Base-by-base conservation (phyloP, 2,329 filamentous ascomycete species). In the Nemania diffusa region DNA sequence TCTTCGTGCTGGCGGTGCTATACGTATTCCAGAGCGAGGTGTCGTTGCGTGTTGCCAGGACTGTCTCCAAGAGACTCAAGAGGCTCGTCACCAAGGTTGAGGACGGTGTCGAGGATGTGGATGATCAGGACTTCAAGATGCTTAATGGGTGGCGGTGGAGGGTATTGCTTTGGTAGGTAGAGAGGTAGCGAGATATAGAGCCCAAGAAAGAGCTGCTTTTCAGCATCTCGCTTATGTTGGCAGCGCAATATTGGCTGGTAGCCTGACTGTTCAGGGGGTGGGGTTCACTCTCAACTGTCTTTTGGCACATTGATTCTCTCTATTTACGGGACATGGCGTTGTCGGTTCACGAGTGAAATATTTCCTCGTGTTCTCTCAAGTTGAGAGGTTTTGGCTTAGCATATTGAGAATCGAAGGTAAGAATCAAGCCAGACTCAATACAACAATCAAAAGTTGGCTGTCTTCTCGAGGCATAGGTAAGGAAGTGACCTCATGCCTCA, bases 11-110 rank as follows among this genome's bases (percentile, higher is more conserved):
- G 69, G 83, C 85, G 2, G 83, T 87, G 22, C 77, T 88, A 44
- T 88, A 87, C 74, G 82, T 88, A 13, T 89, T 89, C 69, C 82
- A 84, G 72, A 87, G 86, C 73, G 87, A 89, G 75, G 86, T 89
- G 22, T 81, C 84, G 59, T 74, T 88, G 53, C 82, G 85, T 4
- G 85, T 87, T 3, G 85, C 84, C 11, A 81, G 80, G 72, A 88
- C 85, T 3, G 76, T 87, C 20, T 79, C 81, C 32, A 84, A 83
- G 74, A 78, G 85, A 29, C 73, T 88, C 55, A 84, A 82, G 77
- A 80, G 80, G 53, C 79, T 88, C 7, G 77, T 78, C 29, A 73
- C 78, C 26, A 82, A 83, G 72, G 78, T 88, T 17, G 84, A 87
- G 73, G 73, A 79, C 0, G 84, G 84, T 5, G 79, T 84, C 29